Evolutionary conservation across 306 rosid genomes (phyloP).

Genomic region (Sindora glabra): DNA sequence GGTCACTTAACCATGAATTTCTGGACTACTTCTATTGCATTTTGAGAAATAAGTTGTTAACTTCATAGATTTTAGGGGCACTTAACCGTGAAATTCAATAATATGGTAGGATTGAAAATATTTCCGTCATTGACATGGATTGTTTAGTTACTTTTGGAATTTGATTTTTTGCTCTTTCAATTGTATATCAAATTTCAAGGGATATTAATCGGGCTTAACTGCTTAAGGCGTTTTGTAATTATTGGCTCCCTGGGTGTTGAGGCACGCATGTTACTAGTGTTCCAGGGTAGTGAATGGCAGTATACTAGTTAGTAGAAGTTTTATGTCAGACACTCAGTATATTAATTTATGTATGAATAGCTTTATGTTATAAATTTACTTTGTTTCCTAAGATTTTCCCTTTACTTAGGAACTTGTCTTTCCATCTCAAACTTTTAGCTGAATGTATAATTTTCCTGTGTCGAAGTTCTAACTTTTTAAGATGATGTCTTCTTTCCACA

Average conservation of each 20-base stretch:
- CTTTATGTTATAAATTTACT: background rate
- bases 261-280: background rate
- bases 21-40: too few species aligned
- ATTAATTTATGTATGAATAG: background rate
- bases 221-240: background rate
- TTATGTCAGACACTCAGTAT: background rate
- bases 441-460: background rate
- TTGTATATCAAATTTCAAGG: background rate
- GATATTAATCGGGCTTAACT: background rate
- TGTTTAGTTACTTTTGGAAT: background rate
- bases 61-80: too few species aligned
- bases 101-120: too few species aligned
- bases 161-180: background rate
- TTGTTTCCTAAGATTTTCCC: background rate
- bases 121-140: background rate
- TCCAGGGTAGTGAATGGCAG: background rate
- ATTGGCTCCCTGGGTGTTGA: background rate
- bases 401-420: background rate
- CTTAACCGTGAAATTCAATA: too few species aligned
- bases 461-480: background rate
- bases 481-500: constrained; percentile 19
- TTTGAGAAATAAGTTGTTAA: too few species aligned
- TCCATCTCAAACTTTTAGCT: background rate
- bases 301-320: background rate
- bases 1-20: too few species aligned